phyloP scores from a whole-genome alignment of 495 filamentous ascomycete species.

The Parachaetomium inaequale region DNA sequence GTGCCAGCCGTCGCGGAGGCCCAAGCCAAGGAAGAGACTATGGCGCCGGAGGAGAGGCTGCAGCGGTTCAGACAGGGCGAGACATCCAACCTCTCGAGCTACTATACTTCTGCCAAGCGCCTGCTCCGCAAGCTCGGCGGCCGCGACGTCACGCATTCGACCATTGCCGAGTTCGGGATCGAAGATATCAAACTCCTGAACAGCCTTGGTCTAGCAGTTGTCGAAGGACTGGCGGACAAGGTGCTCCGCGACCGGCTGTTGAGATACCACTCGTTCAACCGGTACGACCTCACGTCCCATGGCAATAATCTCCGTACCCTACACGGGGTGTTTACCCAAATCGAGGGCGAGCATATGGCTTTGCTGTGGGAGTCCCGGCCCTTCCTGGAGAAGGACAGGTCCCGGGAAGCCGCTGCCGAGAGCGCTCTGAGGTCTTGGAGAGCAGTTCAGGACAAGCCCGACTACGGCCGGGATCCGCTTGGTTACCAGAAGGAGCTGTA shows the following conservation, averaged over 20 bases:
- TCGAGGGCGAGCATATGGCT: conserved; percentile 49
- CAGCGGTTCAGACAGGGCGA: conserved; percentile 35
- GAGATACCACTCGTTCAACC: conserved; percentile 38
- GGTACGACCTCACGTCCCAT: conserved; percentile 21
- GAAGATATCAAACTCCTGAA: conserved; percentile 44
- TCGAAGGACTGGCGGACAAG: conserved; percentile 46
- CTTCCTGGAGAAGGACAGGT: conserved; percentile 32
- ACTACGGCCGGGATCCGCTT: conserved; percentile 37
- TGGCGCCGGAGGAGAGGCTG: conserved; percentile 30
- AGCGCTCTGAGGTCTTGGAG: conserved; percentile 40
- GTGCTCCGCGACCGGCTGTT: conserved; percentile 38
- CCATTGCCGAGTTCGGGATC: conserved; percentile 31
- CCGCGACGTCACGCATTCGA: conserved; percentile 45
- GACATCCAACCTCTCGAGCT: conserved; percentile 35
- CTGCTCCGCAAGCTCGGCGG: conserved; percentile 45
- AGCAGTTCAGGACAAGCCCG: conserved; percentile 32
- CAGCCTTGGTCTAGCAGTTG: conserved; percentile 45
- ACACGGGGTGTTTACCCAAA: conserved; percentile 42
- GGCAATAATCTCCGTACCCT: conserved; percentile 42
- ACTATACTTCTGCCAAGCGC: conserved; percentile 44
- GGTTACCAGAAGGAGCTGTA: conserved; percentile 48
- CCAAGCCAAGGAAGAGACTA: background rate
- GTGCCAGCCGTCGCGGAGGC: background rate
- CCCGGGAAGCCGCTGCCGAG: conserved; percentile 36
- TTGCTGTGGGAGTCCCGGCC: conserved; percentile 43